Conservation (phyloP, 208 protist species). For the Wallacemonas collosoma region DNA sequence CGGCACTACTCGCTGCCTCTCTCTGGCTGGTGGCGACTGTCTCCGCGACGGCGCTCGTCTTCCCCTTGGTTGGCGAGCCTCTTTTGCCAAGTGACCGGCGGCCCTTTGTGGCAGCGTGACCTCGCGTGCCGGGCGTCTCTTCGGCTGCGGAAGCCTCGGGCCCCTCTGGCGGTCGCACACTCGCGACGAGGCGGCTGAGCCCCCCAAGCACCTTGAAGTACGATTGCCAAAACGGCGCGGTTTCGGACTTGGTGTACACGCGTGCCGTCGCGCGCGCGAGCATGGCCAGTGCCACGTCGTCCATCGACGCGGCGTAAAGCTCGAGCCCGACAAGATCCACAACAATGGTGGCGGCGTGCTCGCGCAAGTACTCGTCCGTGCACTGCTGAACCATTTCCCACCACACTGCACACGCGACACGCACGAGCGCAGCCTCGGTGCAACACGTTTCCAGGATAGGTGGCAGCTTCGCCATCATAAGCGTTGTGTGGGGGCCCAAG, state of each 20-base stretch:
- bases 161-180: conserved; percentile 6
- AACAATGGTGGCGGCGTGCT: conserved; percentile 72
- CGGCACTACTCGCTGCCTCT: conserved; percentile 14
- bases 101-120: background rate
- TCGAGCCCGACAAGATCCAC: conserved; percentile 76
- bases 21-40: background rate
- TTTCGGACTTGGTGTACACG: conserved; percentile 40
- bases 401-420: conserved; percentile 61
- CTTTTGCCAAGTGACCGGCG: background rate
- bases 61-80: background rate
- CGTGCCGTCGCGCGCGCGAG: conserved; percentile 38
- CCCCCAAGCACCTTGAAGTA: conserved; percentile 64
- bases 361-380: conserved; percentile 59
- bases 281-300: conserved; percentile 20
- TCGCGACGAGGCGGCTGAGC: conserved; percentile 45
- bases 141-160: background rate
- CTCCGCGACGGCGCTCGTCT: background rate
- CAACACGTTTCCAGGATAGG: conserved; percentile 67
- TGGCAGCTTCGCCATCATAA: conserved; percentile 81
- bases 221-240: conserved; percentile 59
- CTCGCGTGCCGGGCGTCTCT: background rate
- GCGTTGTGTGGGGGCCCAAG: conserved; percentile 62
- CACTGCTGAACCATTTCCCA: conserved; percentile 58
- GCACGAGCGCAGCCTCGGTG: conserved; percentile 30
- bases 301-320: conserved; percentile 26